Conservation (phyloP, 768 basidiomycete genomes). For the Termitomyces sp. region DNA sequence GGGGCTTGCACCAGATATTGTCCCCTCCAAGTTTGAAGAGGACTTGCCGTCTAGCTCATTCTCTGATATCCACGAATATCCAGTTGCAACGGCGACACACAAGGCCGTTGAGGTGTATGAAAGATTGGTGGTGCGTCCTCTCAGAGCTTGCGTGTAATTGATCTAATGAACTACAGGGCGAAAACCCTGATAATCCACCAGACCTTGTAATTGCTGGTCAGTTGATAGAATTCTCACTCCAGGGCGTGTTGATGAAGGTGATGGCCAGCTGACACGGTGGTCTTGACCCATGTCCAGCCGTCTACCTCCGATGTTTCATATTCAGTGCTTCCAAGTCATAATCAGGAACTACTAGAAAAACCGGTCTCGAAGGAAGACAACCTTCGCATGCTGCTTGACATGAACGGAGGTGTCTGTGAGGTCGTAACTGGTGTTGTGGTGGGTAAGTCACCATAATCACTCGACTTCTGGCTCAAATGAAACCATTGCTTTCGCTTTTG, state of each 20-base stretch:
- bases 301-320: slow-evolving; percentile 52
- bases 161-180: slow-evolving; percentile 24
- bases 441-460: slow-evolving; percentile 38
- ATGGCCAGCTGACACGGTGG: slow-evolving; percentile 84
- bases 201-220: slow-evolving; percentile 77
- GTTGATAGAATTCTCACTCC: background rate
- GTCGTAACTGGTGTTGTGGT: slow-evolving; percentile 89
- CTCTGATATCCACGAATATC: slow-evolving; percentile 67
- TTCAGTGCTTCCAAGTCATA: slow-evolving; percentile 42
- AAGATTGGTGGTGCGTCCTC: slow-evolving; percentile 56
- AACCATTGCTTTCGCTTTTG: background rate
- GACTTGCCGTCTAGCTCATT: slow-evolving; percentile 64
- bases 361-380: slow-evolving; percentile 77
- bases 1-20: slow-evolving; percentile 38
- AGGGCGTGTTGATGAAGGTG: background rate
- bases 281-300: slow-evolving; percentile 73
- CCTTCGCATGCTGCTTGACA: slow-evolving; percentile 78
- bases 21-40: slow-evolving; percentile 65
- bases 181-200: slow-evolving; percentile 63
- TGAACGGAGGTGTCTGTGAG: slow-evolving; percentile 84
- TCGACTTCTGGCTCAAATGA: background rate
- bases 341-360: slow-evolving; percentile 87
- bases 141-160: background rate
- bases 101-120: slow-evolving; percentile 88
- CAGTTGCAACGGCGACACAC: slow-evolving; percentile 68